Conservation (phyloP, 148 eudicot species). For the Euryodendron excelsum region DNA sequence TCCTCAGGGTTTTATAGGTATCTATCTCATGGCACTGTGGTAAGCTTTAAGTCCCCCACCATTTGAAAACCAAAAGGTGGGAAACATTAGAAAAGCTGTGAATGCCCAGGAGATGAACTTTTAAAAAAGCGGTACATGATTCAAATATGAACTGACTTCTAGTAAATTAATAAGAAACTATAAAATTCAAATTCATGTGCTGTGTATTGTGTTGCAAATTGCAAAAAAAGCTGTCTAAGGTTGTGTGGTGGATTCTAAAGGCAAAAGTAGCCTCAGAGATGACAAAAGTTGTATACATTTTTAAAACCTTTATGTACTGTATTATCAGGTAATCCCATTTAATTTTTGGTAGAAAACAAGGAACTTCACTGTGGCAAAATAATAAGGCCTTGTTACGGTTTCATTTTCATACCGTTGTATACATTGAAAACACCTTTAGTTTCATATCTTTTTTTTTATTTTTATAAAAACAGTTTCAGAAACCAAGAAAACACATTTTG, state of each 20-base stretch:
- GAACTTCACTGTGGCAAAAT: too few relatives aligned
- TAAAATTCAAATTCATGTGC: neutral
- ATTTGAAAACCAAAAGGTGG: slow-evolving; percentile 6
- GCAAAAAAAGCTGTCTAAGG: slow-evolving; percentile 16
- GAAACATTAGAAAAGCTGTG: too few relatives aligned
- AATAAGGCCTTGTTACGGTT: too few relatives aligned
- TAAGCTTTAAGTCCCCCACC: slow-evolving; percentile 21
- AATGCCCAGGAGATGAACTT: neutral
- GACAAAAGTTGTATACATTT: slow-evolving; percentile 34
- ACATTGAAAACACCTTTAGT: too few relatives aligned
- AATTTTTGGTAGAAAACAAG: too few relatives aligned
- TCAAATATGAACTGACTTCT: slow-evolving; percentile 16
- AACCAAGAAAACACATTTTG: too few relatives aligned
- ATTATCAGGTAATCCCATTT: too few relatives aligned
- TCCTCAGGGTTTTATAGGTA: neutral
- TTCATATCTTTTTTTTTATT: too few relatives aligned
- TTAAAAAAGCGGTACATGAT: slow-evolving; percentile 9
- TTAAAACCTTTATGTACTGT: slow-evolving; percentile 7
- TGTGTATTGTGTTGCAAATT: neutral
- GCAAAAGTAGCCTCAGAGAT: slow-evolving; percentile 32
- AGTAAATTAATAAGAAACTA: too few relatives aligned
- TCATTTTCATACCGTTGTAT: too few relatives aligned
- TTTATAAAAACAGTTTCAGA: too few relatives aligned
- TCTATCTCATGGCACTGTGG: slow-evolving; percentile 12
- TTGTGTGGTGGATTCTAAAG: slow-evolving; percentile 12